Evolutionary conservation across 768 basidiomycete species (phyloP).

Genomic region (Suillus decipiens): DNA sequence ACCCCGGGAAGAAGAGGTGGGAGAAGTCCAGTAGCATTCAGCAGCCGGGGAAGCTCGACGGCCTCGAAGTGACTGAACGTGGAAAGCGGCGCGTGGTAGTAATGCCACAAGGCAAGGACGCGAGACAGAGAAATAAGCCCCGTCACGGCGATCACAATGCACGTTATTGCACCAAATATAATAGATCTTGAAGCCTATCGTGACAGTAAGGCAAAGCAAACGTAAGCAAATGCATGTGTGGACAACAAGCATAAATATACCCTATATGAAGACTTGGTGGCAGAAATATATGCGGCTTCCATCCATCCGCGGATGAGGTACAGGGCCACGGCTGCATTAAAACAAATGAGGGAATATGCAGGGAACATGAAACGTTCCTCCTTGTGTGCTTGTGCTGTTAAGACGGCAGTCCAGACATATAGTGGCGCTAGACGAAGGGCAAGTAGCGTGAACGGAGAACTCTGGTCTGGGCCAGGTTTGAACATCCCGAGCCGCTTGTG

Average conservation of each 20-base stretch:
- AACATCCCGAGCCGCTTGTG: slow-evolving; percentile 68
- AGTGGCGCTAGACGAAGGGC: slow-evolving; percentile 80
- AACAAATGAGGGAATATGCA: slow-evolving; percentile 85
- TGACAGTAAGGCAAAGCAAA: not conserved
- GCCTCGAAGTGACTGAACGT: slow-evolving; percentile 71
- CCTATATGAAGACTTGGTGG: slow-evolving; percentile 83
- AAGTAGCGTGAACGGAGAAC: slow-evolving; percentile 79
- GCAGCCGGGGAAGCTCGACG: slow-evolving; percentile 77
- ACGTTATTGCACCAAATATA: slow-evolving; percentile 77
- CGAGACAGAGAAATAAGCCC: slow-evolving; percentile 76
- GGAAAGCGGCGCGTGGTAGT: slow-evolving; percentile 89
- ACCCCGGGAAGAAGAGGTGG: slow-evolving; percentile 43
- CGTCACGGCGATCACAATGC: slow-evolving; percentile 65
- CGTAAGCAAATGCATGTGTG: not conserved
- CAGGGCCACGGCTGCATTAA: slow-evolving; percentile 90
- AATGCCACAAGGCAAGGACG: slow-evolving; percentile 78
- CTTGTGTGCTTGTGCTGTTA: slow-evolving; percentile 87
- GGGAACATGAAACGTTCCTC: slow-evolving; percentile 99
- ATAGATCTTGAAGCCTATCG: slow-evolving; percentile 72
- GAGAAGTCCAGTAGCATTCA: slow-evolving; percentile 70
- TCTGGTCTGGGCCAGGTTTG: slow-evolving; percentile 54
- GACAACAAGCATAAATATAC: slow-evolving; percentile 44
- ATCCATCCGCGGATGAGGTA: slow-evolving; percentile 88
- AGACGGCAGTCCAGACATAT: slow-evolving; percentile 86
- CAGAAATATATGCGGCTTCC: slow-evolving; percentile 70